Conservation (phyloP, 2,329 filamentous ascomycete genomes). For the Didymellaceae sp. region DNA sequence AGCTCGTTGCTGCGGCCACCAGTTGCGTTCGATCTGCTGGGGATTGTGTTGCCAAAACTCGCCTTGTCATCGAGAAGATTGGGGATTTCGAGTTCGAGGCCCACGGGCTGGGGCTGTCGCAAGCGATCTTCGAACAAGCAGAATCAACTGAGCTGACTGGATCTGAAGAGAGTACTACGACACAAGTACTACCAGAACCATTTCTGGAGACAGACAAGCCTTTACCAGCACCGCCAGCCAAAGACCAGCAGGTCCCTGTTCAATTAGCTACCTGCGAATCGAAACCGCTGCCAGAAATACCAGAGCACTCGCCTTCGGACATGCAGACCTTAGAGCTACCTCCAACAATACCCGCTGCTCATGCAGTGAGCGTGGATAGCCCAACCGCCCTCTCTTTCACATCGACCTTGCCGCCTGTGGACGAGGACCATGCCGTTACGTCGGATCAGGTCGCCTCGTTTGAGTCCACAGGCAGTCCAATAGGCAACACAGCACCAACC, state of each 20-base stretch:
- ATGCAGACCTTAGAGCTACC: constrained; percentile 32
- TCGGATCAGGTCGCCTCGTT: constrained; percentile 14
- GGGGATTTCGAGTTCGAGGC: constrained; percentile 82
- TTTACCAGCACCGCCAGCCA: constrained; percentile 45
- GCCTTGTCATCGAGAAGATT: constrained; percentile 82
- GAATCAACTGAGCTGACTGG: constrained; percentile 7
- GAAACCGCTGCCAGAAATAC: constrained; percentile 73
- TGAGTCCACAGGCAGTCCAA: constrained; percentile 45
- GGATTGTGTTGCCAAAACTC: constrained; percentile 87
- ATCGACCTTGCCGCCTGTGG: constrained; percentile 52
- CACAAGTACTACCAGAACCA: constrained; percentile 22
- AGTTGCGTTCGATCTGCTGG: constrained; percentile 88
- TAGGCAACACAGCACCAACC: constrained; percentile 40
- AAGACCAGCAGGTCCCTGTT: constrained; percentile 49
- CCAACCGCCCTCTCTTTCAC: constrained; percentile 50
- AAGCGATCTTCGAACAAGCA: constrained; percentile 42
- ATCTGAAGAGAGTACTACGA: constrained; percentile 21
- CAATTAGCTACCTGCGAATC: constrained; percentile 60
- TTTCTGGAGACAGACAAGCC: constrained; percentile 45
- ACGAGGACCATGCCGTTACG: constrained; percentile 33
- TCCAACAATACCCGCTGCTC: constrained; percentile 25
- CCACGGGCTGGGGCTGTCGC: constrained; percentile 52
- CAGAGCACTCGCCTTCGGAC: constrained; percentile 51
- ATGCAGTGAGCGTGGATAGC: constrained; percentile 33
- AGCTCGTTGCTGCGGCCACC: constrained; percentile 79